Base-by-base conservation (phyloP, 805 yeast species). In the Brettanomyces nanus region DNA sequence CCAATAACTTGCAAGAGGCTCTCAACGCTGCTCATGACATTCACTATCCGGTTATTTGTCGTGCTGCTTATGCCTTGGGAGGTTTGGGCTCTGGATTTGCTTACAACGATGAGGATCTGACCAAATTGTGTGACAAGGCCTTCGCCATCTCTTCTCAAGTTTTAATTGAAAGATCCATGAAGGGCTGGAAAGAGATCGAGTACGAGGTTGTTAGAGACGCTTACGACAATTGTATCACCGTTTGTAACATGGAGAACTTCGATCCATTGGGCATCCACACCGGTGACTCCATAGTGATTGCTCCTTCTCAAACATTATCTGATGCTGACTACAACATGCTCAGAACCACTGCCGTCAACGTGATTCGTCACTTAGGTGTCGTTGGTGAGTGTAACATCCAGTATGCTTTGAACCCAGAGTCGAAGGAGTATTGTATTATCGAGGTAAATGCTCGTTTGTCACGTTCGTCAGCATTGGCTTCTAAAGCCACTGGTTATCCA, bases 321-420 rank as follows among this genome's bases (percentile, higher is more conserved):
- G 97, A 90, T 59, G 96, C 85, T 61, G 98, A 90, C 56, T 90
- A 89, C 69, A 85, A 90, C 68, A 92, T 92, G 97, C 73, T 90
- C 59, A 80, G 98, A 69, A 83, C 97, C 36, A 86, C 98, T 33
- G 98, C 98, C 33, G 92, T 92, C 51, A 92, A 90, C 47, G 95
- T 90, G 46, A 92, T 90, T 51, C 80, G 97, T 64, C 98, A 90
- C 59, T 71, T 90, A 54, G 97, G 97, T 54, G 98, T 90, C 59
- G 97, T 90, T 58, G 98, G 98, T 71, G 98, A 90, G 70, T 90
- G 98, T 73, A 90, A 90, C 69, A 86, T 90, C 55, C 98, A 90
- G 65, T 90, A 90, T 58, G 97, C 97, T 37, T 73, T 90, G 59
- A 84, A 90, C 58, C 97, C 98, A 43, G 75, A 79, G 65, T 80